Base-by-base conservation (phyloP, 352 stramenopile species). In the Globisporangium spiculum region DNA sequence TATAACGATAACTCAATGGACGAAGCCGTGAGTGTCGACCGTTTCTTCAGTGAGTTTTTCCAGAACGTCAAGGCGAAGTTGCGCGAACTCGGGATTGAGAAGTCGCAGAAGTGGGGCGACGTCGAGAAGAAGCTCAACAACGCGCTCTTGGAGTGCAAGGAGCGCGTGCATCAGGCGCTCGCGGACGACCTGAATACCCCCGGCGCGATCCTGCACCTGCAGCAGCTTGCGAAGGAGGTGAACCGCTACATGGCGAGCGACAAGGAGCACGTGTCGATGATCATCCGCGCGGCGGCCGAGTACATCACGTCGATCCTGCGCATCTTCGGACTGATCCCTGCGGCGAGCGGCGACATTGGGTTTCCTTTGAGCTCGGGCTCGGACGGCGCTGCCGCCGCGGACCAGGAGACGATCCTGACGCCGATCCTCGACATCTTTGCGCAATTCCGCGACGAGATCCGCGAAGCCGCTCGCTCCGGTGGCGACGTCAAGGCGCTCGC, bases 1-100 rank as follows among this genome's bases (percentile, higher is more conserved):
- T 98, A 98, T 78, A 95, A 93, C 54, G 93, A 98, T 82, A 94
- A 97, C 76, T 97, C 92, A 59, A 97, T 98, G 92, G 90, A 96
- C 52, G 86, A 97, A 54, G 93, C 94, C 2, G 80, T 97, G 22
- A 79, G 76, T 32, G 86, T 96, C 24, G 93, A 98, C 69, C 90
- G 88, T 38, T 96, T 94, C 70, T 98, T 98, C 67, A 89, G 69
- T 44, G 88, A 98, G 65, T 98, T 97, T 72, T 98, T 98, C 74
- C 90, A 96, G 53, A 98, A 98, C 75, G 88, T 98, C 63, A 98
- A 98, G 79, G 89, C 78, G 3, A 89, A 88, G 58, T 75, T 94
- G 9, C 87, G 87, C 48, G 85, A 92, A 44, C 74, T 93, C 38
- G 84, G 84, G 14, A 77, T 92, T 16, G 86, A 93, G 60, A 89